These are phyloP conservation scores for Naganishia liquefaciens DNA, from an alignment of 1,284 basidiomycete species.

Conservation along the genomic window DNA sequence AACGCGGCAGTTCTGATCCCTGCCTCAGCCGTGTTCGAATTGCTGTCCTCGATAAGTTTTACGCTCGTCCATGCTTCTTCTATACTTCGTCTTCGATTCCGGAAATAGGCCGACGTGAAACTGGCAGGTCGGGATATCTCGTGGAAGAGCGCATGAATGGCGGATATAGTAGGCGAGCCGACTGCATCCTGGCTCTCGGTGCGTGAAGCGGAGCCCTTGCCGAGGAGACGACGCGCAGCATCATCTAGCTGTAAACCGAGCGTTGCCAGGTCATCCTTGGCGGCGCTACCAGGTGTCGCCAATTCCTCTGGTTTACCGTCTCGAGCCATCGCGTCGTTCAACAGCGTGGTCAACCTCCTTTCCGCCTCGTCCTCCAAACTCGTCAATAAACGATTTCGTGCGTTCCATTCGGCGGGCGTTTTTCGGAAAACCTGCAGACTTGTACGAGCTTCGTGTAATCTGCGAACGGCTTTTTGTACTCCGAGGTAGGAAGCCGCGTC, in stretches of 20 bases:
- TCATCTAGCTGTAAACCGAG: conserved; percentile 13
- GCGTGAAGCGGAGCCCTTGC: not conserved
- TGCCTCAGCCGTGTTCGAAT: conserved; percentile 70
- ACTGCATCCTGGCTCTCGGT: not conserved
- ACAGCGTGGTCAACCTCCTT: conserved; percentile 63
- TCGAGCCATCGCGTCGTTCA: conserved; percentile 14
- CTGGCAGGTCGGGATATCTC: conserved; percentile 13
- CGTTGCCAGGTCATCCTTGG: conserved; percentile 19
- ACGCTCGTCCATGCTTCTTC: conserved; percentile 8
- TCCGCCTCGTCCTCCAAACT: conserved; percentile 84
- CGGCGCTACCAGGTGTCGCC: not conserved
- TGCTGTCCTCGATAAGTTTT: conserved; percentile 49
- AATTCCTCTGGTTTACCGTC: conserved; percentile 3
- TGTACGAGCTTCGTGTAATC: conserved; percentile 79
- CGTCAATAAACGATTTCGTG: conserved; percentile 75
- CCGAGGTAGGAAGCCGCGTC: conserved; percentile 44
- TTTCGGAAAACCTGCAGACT: conserved; percentile 89
- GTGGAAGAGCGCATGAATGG: conserved; percentile 18
- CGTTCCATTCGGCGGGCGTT: conserved; percentile 77
- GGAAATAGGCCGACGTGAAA: conserved; percentile 21
- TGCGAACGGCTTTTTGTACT: conserved; percentile 77
- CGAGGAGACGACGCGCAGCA: conserved; percentile 11
- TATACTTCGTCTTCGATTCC: conserved; percentile 4
- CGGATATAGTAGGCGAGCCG: conserved; percentile 2
- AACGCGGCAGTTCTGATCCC: conserved; percentile 56